Base-by-base conservation (phyloP, 2,329 filamentous ascomycete species). In the Sporothrix schenckii region DNA sequence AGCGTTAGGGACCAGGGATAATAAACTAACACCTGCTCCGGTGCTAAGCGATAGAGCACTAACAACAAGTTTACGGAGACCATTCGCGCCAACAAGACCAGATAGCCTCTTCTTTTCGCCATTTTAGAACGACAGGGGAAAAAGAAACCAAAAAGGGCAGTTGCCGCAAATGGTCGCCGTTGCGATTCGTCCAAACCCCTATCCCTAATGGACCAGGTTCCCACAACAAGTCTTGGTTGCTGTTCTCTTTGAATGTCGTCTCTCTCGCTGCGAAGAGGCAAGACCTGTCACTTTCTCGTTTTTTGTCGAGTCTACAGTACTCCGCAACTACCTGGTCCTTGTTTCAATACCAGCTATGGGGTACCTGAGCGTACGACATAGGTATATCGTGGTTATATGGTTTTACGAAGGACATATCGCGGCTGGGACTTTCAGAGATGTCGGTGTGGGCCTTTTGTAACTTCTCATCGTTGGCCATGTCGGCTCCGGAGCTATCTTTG, bases 41-140 rank as follows among this genome's bases (percentile, higher is more conserved):
- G 50, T 66, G 44, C 27, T 66, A 61, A 61, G 39, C 21, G 58
- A 63, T 11, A 63, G 58, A 39, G 58, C 58, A 63, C 39, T 63
- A 63, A 27, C 39, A 47, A 27, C 13, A 61, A 61, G 56, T 34
- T n/a, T 10, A 52, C 44, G 47, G 44, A 66, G 61, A 52, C 44
- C 16, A 52, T 34, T 34, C 34, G 34, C 34, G 34, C 34, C 34
- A 34, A 34, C 34, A 34, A 34, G 34, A 1, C 34, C 34, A 34
- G 41, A 44, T 6, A 11, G 41, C 10, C 41, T 44, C 10, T 21
- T 63, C 6, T 44, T 27, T 63, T 63, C 5, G 11, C 58, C 21
- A 44, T 63, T 58, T 19, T 34, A 34, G 34, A 4, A 13, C 30
- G 27, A 24, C 1, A 16, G 21, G 9, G 3, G 14, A 24, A 41